These are phyloP conservation scores for Termitomyces sp. DNA, from an alignment of 1,284 basidiomycete genomes.

Conservation along the genomic window DNA sequence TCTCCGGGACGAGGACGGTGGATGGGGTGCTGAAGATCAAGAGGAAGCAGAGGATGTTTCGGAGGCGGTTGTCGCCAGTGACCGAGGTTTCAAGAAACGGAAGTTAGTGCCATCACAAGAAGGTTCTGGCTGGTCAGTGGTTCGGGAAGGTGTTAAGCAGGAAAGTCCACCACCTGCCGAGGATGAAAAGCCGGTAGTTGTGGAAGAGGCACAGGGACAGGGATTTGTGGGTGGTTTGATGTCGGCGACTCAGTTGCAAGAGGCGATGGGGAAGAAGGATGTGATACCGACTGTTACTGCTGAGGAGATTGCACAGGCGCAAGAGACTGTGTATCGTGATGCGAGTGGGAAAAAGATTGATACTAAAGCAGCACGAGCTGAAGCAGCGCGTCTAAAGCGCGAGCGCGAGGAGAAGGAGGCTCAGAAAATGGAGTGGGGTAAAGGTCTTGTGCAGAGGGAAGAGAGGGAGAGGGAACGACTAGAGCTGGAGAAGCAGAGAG, in stretches of 20 bases:
- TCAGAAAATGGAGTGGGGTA: slow-evolving; percentile 94
- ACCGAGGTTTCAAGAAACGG: slow-evolving; percentile 75
- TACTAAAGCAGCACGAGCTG: slow-evolving; percentile 76
- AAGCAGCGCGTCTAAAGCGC: slow-evolving; percentile 73
- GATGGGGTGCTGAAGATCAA: slow-evolving; percentile 47
- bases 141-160: slow-evolving; percentile 44
- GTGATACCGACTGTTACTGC: slow-evolving; percentile 38
- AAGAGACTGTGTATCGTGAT: slow-evolving; percentile 95
- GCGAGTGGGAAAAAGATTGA: slow-evolving; percentile 85
- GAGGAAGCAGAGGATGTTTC: slow-evolving; percentile 50
- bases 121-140: slow-evolving; percentile 53
- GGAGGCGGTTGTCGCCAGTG: slow-evolving; percentile 61
- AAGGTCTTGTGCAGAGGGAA: slow-evolving; percentile 85
- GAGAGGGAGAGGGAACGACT: slow-evolving; percentile 60
- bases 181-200: slow-evolving; percentile 70
- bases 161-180: slow-evolving; percentile 48
- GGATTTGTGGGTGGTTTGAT: slow-evolving; percentile 73
- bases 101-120: slow-evolving; percentile 45
- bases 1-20: slow-evolving; percentile 67
- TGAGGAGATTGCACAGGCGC: slow-evolving; percentile 58
- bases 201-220: slow-evolving; percentile 32
- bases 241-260: slow-evolving; percentile 59
- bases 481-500: slow-evolving; percentile 66
- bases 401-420: slow-evolving; percentile 81
- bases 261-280: slow-evolving; percentile 43